A percentile compares a stretch with the other conserved stretches of the same genome.
These are phyloP conservation scores for Phytophthora megakarya DNA, from an alignment of 352 stramenopile species.

Conservation along the genomic window DNA sequence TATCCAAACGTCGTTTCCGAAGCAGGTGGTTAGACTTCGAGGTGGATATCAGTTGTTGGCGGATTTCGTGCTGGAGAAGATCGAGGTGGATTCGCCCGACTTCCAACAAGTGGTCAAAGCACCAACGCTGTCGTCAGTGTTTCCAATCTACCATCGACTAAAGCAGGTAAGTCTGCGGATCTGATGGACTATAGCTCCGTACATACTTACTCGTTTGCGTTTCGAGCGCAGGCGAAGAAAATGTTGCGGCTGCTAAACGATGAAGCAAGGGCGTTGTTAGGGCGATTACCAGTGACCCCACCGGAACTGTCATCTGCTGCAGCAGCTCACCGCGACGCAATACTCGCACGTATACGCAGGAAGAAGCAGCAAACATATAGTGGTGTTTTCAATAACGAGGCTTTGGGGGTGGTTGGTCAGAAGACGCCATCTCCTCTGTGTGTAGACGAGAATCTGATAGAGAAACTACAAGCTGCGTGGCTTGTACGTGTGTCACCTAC, in stretches of 20 bases:
- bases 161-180: conserved; percentile 44
- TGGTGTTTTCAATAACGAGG: conserved; percentile 19
- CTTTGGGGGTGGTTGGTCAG: background rate
- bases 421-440: background rate
- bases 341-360: conserved; percentile 44
- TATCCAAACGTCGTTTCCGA: conserved; percentile 44
- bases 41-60: conserved; percentile 39
- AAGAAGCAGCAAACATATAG: conserved; percentile 21
- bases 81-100: conserved; percentile 28
- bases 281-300: conserved; percentile 37
- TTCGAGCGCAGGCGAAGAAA: conserved; percentile 43
- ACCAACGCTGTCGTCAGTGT: conserved; percentile 45
- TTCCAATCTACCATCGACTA: conserved; percentile 55
- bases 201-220: background rate
- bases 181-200: background rate
- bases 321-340: conserved; percentile 44
- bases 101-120: conserved; percentile 36
- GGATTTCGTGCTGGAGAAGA: conserved; percentile 41
- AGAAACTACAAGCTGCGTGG: conserved; percentile 33
- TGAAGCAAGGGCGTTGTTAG: conserved; percentile 35
- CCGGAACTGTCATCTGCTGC: conserved; percentile 27
- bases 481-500: background rate
- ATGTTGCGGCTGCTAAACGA: conserved; percentile 44
- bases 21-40: conserved; percentile 40
- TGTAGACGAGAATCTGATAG: conserved; percentile 23